Base-by-base conservation (phyloP, 305 asterid species). In the Andrographis paniculata region DNA sequence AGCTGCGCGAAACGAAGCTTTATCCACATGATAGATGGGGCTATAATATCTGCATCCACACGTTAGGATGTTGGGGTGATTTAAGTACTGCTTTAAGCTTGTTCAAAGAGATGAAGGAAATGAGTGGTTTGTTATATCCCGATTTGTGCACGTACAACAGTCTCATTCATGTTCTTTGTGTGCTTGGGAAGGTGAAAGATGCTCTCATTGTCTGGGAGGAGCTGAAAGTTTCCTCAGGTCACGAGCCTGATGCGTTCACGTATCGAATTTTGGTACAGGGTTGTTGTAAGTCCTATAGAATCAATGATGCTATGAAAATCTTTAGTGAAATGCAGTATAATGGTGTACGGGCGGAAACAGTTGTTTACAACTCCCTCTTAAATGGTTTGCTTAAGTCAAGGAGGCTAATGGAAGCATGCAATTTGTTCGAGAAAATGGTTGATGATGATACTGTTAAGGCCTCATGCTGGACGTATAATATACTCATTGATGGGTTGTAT, bases 21-120 rank as follows among this genome's bases (percentile, higher is more conserved):
- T 89, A 72, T 57, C 94, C 94, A 1, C 41, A 70, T 59, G 94
- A 85, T 70, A 76, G 71, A 65, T 59, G 73, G 70, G 95, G 98
- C 45, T 89, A 82, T 48, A 91, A 91, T 67, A 77, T 83, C 56
- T 87, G 99, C 55, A 81, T 91, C 39, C 95, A 86, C 41, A 68
- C 77, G n/a, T 73, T 83, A 45, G 96, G 99, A 42, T 56, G 71
- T 45, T 86, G 92, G 92, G 94, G 94, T 37, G 88, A 86, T 63
- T 55, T 86, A 58, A 56, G 55, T 20, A 70, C 72, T 49, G 71
- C 94, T n/a, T 58, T 87, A 35, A 52, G 70, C 45, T 70, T 87
- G 66, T 91, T 91, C 57, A 91, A 83, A 59, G 95, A 91, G 76
- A 91, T 91, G 95, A 91, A 79, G 75, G 93, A 65, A 61, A 80